These are phyloP conservation scores for Symbiotaphrina buchneri DNA, from an alignment of 495 filamentous ascomycete species.

Conservation along the genomic window DNA sequence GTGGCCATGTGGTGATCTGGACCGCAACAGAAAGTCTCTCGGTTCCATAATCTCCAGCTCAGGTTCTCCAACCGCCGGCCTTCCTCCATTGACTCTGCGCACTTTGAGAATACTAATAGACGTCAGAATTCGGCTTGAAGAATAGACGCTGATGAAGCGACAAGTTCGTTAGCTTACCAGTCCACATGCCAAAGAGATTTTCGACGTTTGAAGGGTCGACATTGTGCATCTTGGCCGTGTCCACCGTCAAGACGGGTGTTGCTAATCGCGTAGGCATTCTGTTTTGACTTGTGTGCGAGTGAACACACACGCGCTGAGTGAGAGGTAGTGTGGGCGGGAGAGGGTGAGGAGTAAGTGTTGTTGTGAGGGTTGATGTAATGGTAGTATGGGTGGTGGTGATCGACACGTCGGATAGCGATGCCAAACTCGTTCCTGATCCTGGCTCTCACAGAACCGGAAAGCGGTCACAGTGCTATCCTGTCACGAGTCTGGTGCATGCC, in stretches of 20 bases:
- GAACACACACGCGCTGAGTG: too few relatives aligned
- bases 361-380: too few relatives aligned
- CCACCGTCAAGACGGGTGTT: constrained; percentile 57
- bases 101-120: constrained; percentile 71
- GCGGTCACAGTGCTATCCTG: too few relatives aligned
- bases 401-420: too few relatives aligned
- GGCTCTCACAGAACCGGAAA: too few relatives aligned
- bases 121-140: constrained; percentile 1
- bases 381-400: too few relatives aligned
- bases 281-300: too few relatives aligned
- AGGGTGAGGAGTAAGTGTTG: too few relatives aligned
- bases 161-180: constrained; percentile 37
- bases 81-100: constrained; percentile 83
- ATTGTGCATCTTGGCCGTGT: constrained; percentile 73
- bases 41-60: constrained; percentile 88
- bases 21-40: constrained; percentile 90
- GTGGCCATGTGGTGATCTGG: constrained; percentile 13
- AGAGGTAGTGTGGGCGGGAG: too few relatives aligned
- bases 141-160: not conserved
- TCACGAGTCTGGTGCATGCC: too few relatives aligned
- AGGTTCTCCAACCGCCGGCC: constrained; percentile 85
- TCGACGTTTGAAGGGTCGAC: constrained; percentile 83
- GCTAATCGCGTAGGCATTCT: constrained; percentile 38
- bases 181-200: constrained; percentile 95
- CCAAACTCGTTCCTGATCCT: too few relatives aligned